A percentile compares a stretch with the other conserved stretches of the same genome.
phyloP scores from a whole-genome alignment of 768 basidiomycete genomes.

The Tylopilus intermedius region DNA sequence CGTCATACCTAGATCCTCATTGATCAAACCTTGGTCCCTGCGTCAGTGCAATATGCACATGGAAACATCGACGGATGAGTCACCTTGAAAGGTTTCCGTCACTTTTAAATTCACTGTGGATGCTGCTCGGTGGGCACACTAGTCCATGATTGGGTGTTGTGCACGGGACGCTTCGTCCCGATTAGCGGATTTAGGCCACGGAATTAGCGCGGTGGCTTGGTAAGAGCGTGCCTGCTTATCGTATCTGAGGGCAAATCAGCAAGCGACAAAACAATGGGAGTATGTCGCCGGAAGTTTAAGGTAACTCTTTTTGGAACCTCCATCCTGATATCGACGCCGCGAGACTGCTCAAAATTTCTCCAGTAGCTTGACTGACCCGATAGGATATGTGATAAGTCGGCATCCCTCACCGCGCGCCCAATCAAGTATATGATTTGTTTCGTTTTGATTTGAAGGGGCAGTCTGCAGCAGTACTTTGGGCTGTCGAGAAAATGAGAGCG shows the following conservation, averaged over 20 bases:
- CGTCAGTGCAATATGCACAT: background rate
- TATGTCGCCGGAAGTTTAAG: background rate
- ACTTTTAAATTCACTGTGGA: background rate
- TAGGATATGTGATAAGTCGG: no score
- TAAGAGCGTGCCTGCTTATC: background rate
- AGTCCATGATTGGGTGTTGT: no score
- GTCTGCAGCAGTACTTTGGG: no score
- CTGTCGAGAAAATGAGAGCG: no score
- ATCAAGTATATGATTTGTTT: no score
- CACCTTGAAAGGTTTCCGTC: background rate
- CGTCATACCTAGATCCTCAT: background rate
- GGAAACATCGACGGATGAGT: background rate
- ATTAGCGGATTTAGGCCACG: background rate
- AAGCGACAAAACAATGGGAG: background rate
- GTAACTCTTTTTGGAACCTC: background rate
- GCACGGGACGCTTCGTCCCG: background rate
- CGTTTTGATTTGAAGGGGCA: no score
- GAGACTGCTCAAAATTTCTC: no score
- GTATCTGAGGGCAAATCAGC: no score
- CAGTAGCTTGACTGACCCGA: no score
- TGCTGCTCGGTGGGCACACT: no score
- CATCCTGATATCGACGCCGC: background rate
- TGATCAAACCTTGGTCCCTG: background rate
- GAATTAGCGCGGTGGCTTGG: background rate
- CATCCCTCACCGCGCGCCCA: no score